Evolutionary conservation across 176 grass and related monocot species (phyloP).

Genomic region (Dactylis glomerata): DNA sequence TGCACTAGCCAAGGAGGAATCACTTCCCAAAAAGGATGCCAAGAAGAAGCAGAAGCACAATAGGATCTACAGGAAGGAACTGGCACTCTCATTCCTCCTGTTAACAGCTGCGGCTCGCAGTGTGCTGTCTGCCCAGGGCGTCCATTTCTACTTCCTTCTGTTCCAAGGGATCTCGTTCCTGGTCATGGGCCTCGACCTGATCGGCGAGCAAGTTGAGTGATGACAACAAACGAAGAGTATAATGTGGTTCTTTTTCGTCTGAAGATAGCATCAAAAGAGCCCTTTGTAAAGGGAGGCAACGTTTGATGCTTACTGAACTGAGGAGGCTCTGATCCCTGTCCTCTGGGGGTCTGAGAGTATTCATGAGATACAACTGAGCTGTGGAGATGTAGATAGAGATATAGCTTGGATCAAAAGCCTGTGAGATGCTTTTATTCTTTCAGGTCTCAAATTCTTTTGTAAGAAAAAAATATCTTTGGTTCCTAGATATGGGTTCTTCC

Average conservation of each 20-base stretch:
- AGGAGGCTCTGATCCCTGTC: conserved; percentile 20
- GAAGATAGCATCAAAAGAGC: conserved; percentile 44
- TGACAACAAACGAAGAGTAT: conserved; percentile 6
- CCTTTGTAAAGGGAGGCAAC: conserved; percentile 42
- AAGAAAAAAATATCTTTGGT: conserved; percentile 35
- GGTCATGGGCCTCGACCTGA: conserved; percentile 73
- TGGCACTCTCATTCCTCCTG: conserved; percentile 68
- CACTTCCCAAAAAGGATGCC: conserved; percentile 45
- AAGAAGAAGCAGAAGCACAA: conserved; percentile 64
- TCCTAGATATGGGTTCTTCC: conserved; percentile 21
- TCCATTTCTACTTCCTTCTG: conserved; percentile 83
- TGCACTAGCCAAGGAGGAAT: conserved; percentile 33
- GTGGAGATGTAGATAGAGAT: conserved; percentile 63
- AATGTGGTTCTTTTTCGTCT: conserved; percentile 24
- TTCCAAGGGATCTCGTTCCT: conserved; percentile 77
- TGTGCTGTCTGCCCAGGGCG: conserved; percentile 67
- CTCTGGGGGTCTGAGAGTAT: conserved; percentile 24
- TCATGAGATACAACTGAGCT: conserved; percentile 45
- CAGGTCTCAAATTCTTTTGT: conserved; percentile 61
- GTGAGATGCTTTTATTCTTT: conserved; percentile 51
- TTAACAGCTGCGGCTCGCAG: conserved; percentile 65
- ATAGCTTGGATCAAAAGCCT: conserved; percentile 47
- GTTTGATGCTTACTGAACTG: conserved; percentile 28
- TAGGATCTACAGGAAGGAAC: conserved; percentile 79
- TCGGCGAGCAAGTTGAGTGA: conserved; percentile 79